Conservation (phyloP, 2,329 filamentous ascomycete genomes). For the Akanthomyces uredinophilus region DNA sequence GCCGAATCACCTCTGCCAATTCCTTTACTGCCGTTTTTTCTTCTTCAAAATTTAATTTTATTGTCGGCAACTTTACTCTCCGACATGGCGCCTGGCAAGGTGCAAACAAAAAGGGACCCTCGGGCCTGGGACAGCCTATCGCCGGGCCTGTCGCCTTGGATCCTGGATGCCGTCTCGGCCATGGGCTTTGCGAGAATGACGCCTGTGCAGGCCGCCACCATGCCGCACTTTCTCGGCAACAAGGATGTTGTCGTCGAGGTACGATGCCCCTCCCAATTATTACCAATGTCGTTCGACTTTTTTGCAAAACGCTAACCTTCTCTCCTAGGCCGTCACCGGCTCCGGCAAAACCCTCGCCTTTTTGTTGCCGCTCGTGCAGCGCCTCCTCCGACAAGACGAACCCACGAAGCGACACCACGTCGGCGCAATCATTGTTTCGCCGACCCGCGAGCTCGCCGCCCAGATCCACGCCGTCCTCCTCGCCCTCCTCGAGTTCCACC, state of each 20-base stretch:
- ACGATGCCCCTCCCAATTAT: constrained; percentile 5
- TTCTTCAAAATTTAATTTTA: neutral
- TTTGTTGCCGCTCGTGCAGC: constrained; percentile 76
- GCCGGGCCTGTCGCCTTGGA: constrained; percentile 57
- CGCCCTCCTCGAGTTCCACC: constrained; percentile 76
- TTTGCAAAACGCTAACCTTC: neutral
- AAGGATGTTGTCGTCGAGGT: constrained; percentile 90
- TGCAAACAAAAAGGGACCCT: constrained; percentile 38
- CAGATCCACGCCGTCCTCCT: constrained; percentile 83
- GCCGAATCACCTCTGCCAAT: constrained; percentile 15
- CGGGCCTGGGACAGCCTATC: constrained; percentile 41
- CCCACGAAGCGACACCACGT: constrained; percentile 87
- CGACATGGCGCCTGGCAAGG: constrained; percentile 30
- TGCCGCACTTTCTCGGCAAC: constrained; percentile 82
- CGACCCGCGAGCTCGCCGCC: constrained; percentile 80
- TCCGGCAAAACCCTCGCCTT: constrained; percentile 89
- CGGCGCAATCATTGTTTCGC: constrained; percentile 85
- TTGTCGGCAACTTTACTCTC: neutral
- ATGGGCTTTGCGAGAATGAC: constrained; percentile 89
- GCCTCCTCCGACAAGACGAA: constrained; percentile 72
- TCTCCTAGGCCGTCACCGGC: constrained; percentile 69
- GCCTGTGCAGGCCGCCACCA: constrained; percentile 87
- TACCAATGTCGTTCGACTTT: neutral
- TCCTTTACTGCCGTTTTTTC: neutral
- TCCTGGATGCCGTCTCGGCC: constrained; percentile 72